A percentile compares a stretch with the other conserved stretches of the same genome.
These are phyloP conservation scores for Solanum piurae DNA, from an alignment of 257 asterid species.

Conservation along the genomic window DNA sequence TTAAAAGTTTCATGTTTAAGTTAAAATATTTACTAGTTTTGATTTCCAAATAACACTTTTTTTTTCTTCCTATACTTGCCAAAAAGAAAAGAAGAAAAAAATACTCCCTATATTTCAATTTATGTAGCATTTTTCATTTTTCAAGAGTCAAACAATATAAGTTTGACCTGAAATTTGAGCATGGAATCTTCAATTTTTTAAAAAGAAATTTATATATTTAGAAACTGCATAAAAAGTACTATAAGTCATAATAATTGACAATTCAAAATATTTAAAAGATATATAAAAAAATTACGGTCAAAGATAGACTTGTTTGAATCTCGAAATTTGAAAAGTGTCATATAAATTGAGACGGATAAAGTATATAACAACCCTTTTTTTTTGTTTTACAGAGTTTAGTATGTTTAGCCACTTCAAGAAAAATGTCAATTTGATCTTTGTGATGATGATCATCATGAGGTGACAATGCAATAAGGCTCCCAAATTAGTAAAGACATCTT, in stretches of 20 bases:
- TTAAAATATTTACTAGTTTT: background rate
- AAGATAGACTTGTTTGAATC: too few relatives aligned
- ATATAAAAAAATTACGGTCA: rapidly evolving
- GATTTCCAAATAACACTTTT: background rate
- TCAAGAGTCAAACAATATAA: background rate
- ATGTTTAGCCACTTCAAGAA: background rate
- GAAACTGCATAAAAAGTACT: too few relatives aligned
- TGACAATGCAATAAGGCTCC: slow-evolving; percentile 1
- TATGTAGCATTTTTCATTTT: too few relatives aligned
- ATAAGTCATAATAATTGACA: too few relatives aligned
- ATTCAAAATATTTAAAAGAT: background rate
- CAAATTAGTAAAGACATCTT: background rate
- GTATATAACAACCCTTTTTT: background rate
- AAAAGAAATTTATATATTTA: too few relatives aligned
- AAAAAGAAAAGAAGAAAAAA: background rate
- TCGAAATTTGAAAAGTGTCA: background rate
- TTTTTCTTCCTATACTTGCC: background rate
- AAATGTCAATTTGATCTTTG: background rate
- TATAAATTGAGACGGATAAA: background rate
- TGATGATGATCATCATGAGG: background rate
- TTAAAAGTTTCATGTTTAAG: too few relatives aligned
- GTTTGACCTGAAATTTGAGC: background rate
- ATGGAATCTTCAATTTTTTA: too few relatives aligned
- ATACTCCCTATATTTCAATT: too few relatives aligned
- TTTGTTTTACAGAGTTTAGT: background rate